Conservation (phyloP, 2,329 filamentous ascomycete genomes). For the Fusarium irregulare region DNA sequence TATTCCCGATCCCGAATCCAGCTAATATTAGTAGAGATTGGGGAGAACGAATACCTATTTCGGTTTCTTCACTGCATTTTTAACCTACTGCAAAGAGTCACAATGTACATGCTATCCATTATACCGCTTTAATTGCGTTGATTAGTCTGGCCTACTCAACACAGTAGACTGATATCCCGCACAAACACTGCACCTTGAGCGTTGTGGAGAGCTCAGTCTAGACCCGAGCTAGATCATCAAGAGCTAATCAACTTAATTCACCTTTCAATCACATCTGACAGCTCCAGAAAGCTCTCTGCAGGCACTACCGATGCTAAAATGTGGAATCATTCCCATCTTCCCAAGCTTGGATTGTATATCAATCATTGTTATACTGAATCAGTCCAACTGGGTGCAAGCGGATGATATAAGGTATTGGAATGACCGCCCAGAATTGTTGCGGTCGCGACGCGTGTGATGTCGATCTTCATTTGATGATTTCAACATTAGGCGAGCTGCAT, state of each 20-base stretch:
- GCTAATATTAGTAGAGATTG: too few species aligned
- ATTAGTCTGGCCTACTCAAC: not conserved
- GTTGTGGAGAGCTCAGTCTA: not conserved
- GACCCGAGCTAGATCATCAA: not conserved
- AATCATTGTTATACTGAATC: not conserved
- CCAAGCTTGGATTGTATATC: not conserved
- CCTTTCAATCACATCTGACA: not conserved
- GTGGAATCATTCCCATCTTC: not conserved
- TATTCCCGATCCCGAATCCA: not conserved
- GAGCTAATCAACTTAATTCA: not conserved
- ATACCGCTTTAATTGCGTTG: not conserved
- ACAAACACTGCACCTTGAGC: not conserved
- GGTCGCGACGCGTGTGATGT: not conserved
- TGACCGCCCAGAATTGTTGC: not conserved
- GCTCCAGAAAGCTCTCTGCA: not conserved
- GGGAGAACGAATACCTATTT: not conserved
- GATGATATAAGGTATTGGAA: not conserved
- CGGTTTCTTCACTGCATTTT: conserved; percentile 3
- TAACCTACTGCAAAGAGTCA: not conserved
- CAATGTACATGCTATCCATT: not conserved
- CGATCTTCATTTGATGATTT: not conserved
- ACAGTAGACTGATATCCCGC: not conserved
- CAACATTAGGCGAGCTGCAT: conserved; percentile 33
- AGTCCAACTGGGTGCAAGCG: not conserved
- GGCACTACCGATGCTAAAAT: conserved; percentile 11